These are phyloP conservation scores for Fusarium drepaniforme DNA, from an alignment of 2,329 filamentous ascomycete genomes.

Conservation along the genomic window DNA sequence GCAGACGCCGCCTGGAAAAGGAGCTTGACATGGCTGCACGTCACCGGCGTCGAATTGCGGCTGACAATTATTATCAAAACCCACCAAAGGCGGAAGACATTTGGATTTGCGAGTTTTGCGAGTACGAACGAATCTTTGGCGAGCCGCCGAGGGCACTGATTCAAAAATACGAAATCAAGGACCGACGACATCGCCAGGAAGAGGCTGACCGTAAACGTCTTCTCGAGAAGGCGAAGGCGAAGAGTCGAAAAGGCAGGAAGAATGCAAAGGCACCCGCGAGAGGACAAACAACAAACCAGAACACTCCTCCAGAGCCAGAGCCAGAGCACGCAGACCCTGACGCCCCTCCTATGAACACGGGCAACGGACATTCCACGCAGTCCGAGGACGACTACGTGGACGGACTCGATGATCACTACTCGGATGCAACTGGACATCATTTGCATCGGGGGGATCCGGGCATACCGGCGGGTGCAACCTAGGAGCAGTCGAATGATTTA, in stretches of 20 bases:
- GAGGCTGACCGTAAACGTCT: conserved; percentile 87
- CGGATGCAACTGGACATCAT: conserved; percentile 33
- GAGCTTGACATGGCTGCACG: conserved; percentile 82
- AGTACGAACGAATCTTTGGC: conserved; percentile 97
- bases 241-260: conserved; percentile 91
- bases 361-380: conserved; percentile 53
- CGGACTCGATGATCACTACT: conserved; percentile 46
- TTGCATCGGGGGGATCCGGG: conserved; percentile 25
- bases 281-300: conserved; percentile 40
- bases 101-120: conserved; percentile 98
- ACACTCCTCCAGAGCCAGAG: conserved; percentile 32
- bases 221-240: conserved; percentile 94
- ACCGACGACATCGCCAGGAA: conserved; percentile 84
- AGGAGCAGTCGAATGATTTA: background rate
- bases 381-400: conserved; percentile 55
- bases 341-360: conserved; percentile 38
- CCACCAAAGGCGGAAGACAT: conserved; percentile 78
- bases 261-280: conserved; percentile 63
- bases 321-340: conserved; percentile 37
- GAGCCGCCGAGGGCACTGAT: conserved; percentile 86
- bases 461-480: conserved; percentile 12
- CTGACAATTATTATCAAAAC: conserved; percentile 81
- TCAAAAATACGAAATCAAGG: conserved; percentile 93
- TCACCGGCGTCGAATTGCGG: conserved; percentile 81
- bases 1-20: conserved; percentile 74